Conservation (phyloP, 805 yeast species). For the Teunomyces atbi region DNA sequence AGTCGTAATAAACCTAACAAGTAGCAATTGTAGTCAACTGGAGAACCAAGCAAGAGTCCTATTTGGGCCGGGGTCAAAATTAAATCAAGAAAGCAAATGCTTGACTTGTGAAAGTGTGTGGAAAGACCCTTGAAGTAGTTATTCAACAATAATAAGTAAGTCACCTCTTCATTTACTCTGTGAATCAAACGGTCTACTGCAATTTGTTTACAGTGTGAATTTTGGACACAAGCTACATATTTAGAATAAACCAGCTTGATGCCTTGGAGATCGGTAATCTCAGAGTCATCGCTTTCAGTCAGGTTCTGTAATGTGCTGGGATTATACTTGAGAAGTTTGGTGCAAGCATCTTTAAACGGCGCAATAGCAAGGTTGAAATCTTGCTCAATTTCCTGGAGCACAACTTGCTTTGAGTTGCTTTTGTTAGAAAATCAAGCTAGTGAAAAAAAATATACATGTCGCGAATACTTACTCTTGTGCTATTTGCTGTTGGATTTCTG, state of each 20-base stretch:
- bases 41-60: conserved; percentile 8
- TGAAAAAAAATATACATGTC: not conserved
- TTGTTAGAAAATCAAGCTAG: conserved; percentile 6
- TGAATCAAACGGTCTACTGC: conserved; percentile 17
- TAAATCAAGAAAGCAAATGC: conserved; percentile 12
- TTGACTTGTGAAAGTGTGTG: not conserved
- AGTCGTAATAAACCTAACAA: conserved; percentile 20
- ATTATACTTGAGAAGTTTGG: not conserved
- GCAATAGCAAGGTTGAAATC: conserved; percentile 12
- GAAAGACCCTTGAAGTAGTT: conserved; percentile 18
- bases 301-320: not conserved
- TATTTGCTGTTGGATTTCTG: conserved; percentile 10
- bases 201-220: conserved; percentile 10
- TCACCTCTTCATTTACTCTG: conserved; percentile 20
- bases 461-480: conserved; percentile 8
- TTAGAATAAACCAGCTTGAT: not conserved
- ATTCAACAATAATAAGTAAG: conserved; percentile 15
- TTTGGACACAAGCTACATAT: not conserved
- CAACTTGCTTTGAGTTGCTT: conserved; percentile 5
- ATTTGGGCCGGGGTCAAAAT: conserved; percentile 19
- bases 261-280: not conserved
- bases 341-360: conserved; percentile 12
- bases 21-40: conserved; percentile 21
- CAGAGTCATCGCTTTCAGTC: not conserved
- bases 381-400: conserved; percentile 13